These are phyloP conservation scores for Glycine soja DNA, from an alignment of 306 rosid species.

Conservation along the genomic window DNA sequence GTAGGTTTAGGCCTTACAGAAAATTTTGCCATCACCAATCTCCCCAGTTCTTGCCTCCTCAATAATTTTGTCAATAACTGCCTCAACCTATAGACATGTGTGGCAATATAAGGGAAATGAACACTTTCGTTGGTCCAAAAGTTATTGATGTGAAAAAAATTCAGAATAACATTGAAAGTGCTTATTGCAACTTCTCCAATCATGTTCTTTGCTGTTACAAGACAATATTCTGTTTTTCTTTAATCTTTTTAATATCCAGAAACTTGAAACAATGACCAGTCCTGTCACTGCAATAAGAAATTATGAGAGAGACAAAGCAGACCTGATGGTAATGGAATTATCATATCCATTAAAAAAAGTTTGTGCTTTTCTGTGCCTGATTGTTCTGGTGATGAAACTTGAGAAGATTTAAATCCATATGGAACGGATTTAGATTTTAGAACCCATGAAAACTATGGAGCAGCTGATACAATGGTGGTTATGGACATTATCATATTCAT, in stretches of 20 bases:
- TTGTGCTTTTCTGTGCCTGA: not conserved
- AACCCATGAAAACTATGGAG: too few species aligned
- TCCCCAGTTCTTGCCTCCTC: constrained; percentile 89
- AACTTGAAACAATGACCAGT: constrained; percentile 3
- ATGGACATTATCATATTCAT: too few species aligned
- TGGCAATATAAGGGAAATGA: constrained; percentile 34
- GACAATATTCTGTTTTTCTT: not conserved
- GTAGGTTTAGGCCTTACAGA: constrained; percentile 63
- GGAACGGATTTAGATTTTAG: not conserved
- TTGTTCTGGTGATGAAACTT: not conserved
- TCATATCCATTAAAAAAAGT: constrained; percentile 6
- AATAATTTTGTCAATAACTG: constrained; percentile 71
- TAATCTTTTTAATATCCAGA: constrained; percentile 7
- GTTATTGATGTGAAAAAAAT: constrained; percentile 7
- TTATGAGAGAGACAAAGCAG: constrained; percentile 10
- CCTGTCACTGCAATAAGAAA: not conserved
- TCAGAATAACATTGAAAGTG: constrained; percentile 26
- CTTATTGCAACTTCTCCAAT: constrained; percentile 6
- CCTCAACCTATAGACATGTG: constrained; percentile 69
- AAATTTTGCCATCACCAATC: constrained; percentile 96
- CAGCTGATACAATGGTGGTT: too few species aligned
- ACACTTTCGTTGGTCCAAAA: constrained; percentile 4
- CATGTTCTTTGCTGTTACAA: not conserved
- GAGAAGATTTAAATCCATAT: constrained; percentile 17
- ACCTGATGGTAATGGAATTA: constrained; percentile 13